phyloP scores from a whole-genome alignment of 495 filamentous ascomycete species.

The Lepraria neglecta region DNA sequence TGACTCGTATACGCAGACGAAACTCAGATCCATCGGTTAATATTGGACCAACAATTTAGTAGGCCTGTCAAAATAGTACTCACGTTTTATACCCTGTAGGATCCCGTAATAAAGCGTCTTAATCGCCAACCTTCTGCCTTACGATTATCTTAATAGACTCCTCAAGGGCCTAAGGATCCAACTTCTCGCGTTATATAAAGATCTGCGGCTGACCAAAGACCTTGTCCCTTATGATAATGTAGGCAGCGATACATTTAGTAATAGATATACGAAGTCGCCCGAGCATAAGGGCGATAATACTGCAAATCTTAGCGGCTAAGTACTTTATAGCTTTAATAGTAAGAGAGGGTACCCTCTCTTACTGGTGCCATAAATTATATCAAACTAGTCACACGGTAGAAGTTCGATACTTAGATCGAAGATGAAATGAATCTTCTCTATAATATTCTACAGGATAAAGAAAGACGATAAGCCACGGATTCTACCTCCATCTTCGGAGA shows the following conservation, averaged over 20 bases:
- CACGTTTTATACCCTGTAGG: slow-evolving; percentile 2
- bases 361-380: slow-evolving; percentile 1
- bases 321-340: slow-evolving; percentile 7
- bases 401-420: not conserved
- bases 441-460: not conserved
- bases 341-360: not conserved
- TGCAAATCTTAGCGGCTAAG: not conserved
- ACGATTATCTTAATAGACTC: not conserved
- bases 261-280: not conserved
- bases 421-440: not conserved
- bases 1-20: slow-evolving; percentile 1
- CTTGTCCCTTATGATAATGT: not conserved
- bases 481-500: no score
- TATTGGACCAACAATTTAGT: slow-evolving; percentile 1
- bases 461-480: no score
- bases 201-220: not conserved
- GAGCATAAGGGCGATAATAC: not conserved
- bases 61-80: not conserved
- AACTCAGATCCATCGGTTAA: slow-evolving; percentile 9
- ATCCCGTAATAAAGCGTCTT: slow-evolving; percentile 2
- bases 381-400: not conserved
- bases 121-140: not conserved
- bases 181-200: not conserved
- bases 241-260: not conserved
- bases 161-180: not conserved